Percentiles rank a stretch among this genome's conserved stretches.
Evolutionary conservation across 371 early-diverging fungal genomes (phyloP).

Genomic region (Mortierella sp.): DNA sequence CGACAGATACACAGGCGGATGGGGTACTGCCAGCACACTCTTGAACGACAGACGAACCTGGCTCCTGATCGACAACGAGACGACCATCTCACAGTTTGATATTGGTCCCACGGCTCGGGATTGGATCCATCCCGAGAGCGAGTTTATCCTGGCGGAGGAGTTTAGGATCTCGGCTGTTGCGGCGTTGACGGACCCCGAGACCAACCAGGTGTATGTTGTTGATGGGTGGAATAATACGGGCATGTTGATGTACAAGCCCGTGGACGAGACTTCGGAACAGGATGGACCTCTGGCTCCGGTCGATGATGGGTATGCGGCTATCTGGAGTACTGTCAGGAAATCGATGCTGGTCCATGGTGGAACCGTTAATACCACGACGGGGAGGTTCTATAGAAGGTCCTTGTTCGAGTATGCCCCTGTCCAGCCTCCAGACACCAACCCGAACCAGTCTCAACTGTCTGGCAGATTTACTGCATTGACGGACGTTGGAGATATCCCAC

Average conservation of each 20-base stretch:
- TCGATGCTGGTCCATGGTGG: not conserved
- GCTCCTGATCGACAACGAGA: not conserved
- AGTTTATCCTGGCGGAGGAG: not conserved
- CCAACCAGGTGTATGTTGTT: not conserved
- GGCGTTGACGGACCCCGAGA: not conserved
- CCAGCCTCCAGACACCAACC: not conserved
- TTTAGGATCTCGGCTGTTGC: not conserved
- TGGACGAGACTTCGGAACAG: not conserved
- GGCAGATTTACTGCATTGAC: not conserved
- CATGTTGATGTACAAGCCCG: not conserved
- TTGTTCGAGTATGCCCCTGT: not conserved
- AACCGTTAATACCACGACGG: not conserved
- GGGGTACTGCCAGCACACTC: not conserved
- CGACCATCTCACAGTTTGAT: not conserved
- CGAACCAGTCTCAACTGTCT: not conserved
- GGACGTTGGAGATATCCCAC: not conserved
- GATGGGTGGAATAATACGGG: constrained; percentile 1
- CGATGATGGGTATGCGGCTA: not conserved
- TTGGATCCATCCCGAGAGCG: not conserved
- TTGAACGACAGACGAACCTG: not conserved
- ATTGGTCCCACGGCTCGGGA: not conserved
- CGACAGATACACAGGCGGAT: not conserved
- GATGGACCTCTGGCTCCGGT: not conserved
- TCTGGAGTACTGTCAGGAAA: not conserved
- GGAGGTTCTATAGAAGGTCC: not conserved